Evolutionary conservation across 2,329 filamentous ascomycete genomes (phyloP).

Genomic region (Fonsecaea pugnacius): DNA sequence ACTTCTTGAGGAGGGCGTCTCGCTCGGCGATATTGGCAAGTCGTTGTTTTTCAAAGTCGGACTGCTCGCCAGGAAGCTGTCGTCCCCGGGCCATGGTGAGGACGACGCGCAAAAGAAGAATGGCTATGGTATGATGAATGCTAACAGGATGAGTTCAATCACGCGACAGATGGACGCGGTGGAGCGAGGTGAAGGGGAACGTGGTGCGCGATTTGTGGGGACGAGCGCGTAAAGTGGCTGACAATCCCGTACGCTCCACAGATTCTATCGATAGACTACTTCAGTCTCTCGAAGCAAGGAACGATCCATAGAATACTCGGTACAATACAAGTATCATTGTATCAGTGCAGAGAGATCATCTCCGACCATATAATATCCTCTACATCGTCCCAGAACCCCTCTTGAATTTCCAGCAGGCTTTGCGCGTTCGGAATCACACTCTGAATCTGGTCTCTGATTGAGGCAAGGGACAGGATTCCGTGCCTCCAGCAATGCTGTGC

Average conservation of each 20-base stretch:
- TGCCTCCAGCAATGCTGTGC: slow-evolving; percentile 27
- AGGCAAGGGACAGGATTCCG: slow-evolving; percentile 15
- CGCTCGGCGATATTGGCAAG: slow-evolving; percentile 87
- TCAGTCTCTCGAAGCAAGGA: background rate
- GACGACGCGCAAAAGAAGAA: background rate
- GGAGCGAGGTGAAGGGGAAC: background rate
- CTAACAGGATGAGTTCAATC: background rate
- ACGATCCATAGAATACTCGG: background rate
- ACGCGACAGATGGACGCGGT: background rate
- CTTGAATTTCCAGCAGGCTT: slow-evolving; percentile 2
- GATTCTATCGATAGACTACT: background rate
- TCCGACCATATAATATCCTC: slow-evolving; percentile 22
- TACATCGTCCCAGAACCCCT: slow-evolving; percentile 16
- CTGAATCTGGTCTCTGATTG: slow-evolving; percentile 12
- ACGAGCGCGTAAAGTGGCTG: background rate
- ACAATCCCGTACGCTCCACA: background rate
- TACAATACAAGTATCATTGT: background rate
- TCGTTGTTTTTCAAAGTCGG: slow-evolving; percentile 83
- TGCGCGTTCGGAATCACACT: slow-evolving; percentile 25
- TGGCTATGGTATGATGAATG: background rate
- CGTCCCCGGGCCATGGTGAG: slow-evolving; percentile 28
- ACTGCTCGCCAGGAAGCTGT: slow-evolving; percentile 57
- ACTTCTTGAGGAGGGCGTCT: slow-evolving; percentile 77
- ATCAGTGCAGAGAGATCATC: slow-evolving; percentile 7
- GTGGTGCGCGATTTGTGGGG: background rate